Base-by-base conservation (phyloP, 495 filamentous ascomycete genomes). In the Daldinia concentrica region DNA sequence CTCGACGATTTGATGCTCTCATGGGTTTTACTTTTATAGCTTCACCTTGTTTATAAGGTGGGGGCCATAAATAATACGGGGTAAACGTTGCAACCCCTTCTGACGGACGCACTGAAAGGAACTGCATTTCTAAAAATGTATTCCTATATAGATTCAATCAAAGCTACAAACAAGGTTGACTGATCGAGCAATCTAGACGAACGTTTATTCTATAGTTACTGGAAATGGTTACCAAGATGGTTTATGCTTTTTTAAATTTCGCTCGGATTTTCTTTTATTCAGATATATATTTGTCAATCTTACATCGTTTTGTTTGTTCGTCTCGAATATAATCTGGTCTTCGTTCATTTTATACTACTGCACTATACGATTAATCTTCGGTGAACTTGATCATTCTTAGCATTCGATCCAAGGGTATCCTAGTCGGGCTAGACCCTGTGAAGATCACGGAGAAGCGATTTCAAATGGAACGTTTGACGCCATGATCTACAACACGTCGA, bases 401-500 rank as follows among this genome's bases (percentile, higher is more conserved):
- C 41, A 32, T 50, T 62, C 41, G 11, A 39, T 48, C 27, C 57
- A 29, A 3, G 11, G 58, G 36, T 51, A 58, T 63, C 63, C 73
- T 68, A 50, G 63, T 64, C 64, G 50, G 72, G 55, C 61, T 39
- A 54, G 66, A 66, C 78, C 75, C 71, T 77, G 72, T 66, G 76
- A 72, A 76, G 74, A 79, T 79, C 74, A 69, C 68, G 67, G 70
- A 75, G 76, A 68, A 54, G 51, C 39, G 58, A 48, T 80, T 76
- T 19, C 73, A 78, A 78, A 78, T 76, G 76, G 62, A 76, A 69
- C 71, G 71, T 78, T 73, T 79, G 73, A 79, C 78, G 79, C 78
- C 77, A 80, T 79, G 78, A 78, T 79, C 73, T 76, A 68, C 75
- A 58, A 74, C 75, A 72, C 68, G 52, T 72, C 73, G 77, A 77